Evolutionary conservation across 148 eudicot species (phyloP), one percentile per base, ranked within the genome.

Genomic region (Persicaria tinctoria): DNA sequence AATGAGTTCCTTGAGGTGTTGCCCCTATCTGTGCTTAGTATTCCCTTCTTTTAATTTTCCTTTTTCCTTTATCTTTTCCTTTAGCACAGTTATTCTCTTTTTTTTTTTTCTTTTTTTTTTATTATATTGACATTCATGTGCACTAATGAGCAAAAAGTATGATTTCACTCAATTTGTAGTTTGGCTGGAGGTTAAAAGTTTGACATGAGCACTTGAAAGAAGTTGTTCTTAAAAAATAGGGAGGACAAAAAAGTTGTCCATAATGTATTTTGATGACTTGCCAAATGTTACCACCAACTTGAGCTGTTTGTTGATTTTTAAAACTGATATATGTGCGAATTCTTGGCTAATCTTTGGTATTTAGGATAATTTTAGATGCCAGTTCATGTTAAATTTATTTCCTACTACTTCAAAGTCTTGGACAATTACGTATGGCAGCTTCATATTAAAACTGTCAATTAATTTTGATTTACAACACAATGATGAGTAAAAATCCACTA

Each of bases 1-100:
- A 92, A 90, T 74, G 92, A 88, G n/a, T 95, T 85, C 77, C 92
- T 95, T 62, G 94, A 92, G 97, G 99, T 86, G 68, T 20, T 38
- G 70, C 38, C 64, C 18, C 11, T 59, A 20, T 59, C 18, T 18
- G 27, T 12, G 17, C 41, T 60, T 20, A 60, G 66, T 8, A 7
- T 20, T 10, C 38, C 44, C 13, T 60, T 23, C 8, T 50, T 8
- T 50, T 32, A 32, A 32, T 32, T 32, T 32, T 32, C 41, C 2
- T 32, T 32, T 32, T 32, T 32, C 41, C 41, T 1, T 32, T 32
- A 0, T 32, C 41, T 32, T 32, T 32, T 32, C 41, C 41, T 32
- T 32, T 32, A 32, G 41, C 41, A 32, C 41, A 32, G 41, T 1
- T 32, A 32, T 32, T 32, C 41, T 32, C 41, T 32, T 0, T 32